These are phyloP conservation scores for Nothopassalora personata DNA, from an alignment of 2,329 filamentous ascomycete genomes.

Conservation along the genomic window DNA sequence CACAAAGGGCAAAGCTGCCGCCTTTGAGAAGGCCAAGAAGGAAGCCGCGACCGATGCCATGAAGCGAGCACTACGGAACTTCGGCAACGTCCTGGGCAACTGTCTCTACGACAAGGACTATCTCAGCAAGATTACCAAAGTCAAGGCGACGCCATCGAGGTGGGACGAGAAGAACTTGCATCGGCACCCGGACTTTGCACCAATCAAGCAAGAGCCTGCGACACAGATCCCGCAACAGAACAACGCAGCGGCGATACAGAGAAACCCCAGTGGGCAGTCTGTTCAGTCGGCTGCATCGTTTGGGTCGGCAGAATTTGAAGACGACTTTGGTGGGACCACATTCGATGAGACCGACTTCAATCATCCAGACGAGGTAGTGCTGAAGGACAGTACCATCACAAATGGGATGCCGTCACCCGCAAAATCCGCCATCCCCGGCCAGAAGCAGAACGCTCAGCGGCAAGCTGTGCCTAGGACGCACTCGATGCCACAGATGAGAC, in stretches of 20 bases:
- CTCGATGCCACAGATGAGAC: constrained; percentile 30
- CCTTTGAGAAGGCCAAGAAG: constrained; percentile 98
- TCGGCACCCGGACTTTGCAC: constrained; percentile 68
- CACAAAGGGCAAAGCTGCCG: constrained; percentile 86
- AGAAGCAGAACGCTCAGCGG: constrained; percentile 18
- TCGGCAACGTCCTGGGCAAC: constrained; percentile 96
- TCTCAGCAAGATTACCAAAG: constrained; percentile 78
- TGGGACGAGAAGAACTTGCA: constrained; percentile 78
- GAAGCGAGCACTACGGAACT: constrained; percentile 83
- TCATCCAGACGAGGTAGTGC: constrained; percentile 70
- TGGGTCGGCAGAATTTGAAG: constrained; percentile 44
- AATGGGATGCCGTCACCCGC: constrained; percentile 18
- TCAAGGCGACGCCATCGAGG: constrained; percentile 72
- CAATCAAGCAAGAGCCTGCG: constrained; percentile 51
- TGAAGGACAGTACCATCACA: constrained; percentile 38
- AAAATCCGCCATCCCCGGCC: constrained; percentile 12
- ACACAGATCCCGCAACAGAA: constrained; percentile 11
- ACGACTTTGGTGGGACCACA: constrained; percentile 51
- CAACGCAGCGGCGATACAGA: constrained; percentile 10
- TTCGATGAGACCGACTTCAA: constrained; percentile 54
- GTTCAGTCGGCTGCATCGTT: constrained; percentile 28
- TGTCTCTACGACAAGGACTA: constrained; percentile 98
- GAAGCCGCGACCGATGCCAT: constrained; percentile 92
- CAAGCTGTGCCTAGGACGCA: constrained; percentile 27
- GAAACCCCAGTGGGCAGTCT: constrained; percentile 32